Evolutionary conservation across 352 stramenopile species (phyloP), one percentile per base, ranked within the genome.

Genomic region (Phytophthora sansomeana): DNA sequence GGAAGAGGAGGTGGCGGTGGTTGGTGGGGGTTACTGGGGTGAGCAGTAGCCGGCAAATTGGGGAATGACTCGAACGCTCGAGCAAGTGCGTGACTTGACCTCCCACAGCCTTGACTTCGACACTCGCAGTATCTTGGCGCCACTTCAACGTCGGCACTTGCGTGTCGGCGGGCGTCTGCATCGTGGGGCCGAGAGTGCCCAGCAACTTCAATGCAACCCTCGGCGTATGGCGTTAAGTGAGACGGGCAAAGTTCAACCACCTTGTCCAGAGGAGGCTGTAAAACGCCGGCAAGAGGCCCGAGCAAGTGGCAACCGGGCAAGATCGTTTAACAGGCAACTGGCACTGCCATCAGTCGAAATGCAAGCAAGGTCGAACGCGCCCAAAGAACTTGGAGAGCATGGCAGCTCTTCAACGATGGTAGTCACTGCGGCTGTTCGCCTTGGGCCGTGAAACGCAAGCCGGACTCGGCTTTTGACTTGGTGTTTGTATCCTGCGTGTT

Each of bases 171-270:
- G 60, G 33, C 32, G 52, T 41, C 60, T 42, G 5, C 11, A 6
- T 6, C 36, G 14, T 39, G 33, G 33, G 33, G 32, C 35, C 19
- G 29, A 30, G 33, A 58, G 51, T 59, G 38, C 6, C 21, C n/a
- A 24, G 19, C 53, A 68, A 68, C 59, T 68, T 68, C 59, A 68
- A 68, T 38, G 51, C 14, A 24, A 29, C 17, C 17, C 21, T 24
- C 21, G 21, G 21, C 21, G 21, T 24, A 16, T 14, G 6, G 32
- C 36, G 42, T 30, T 50, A 33, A 67, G 52, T 68, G 51, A 68
- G 52, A 17, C 52, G 60, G 60, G 58, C 48, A 30, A 69, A 43
- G 46, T 60, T 70, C 62, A 70, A 70, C 62, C 62, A 54, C 7
- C 19, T 36, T 11, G 41, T 58, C 21, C 21, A 24, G 21, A 24